phyloP scores from a whole-genome alignment of 2,329 filamentous ascomycete species.

The Macrophomina pseudophaseolina region DNA sequence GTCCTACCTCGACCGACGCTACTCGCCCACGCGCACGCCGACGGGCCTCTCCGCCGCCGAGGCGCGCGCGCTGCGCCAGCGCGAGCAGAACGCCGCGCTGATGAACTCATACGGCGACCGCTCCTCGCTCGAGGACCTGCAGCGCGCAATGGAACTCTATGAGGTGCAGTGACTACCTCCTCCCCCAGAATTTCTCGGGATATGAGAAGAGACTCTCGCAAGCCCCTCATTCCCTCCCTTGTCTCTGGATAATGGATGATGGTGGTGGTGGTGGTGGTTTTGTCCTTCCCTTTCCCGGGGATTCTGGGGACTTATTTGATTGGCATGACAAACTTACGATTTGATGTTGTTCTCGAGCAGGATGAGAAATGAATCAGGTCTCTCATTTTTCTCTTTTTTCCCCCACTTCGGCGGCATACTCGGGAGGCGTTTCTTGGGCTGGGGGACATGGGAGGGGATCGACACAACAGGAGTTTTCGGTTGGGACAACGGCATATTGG shows the following conservation, averaged over 20 bases:
- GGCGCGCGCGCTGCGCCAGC: constrained; percentile 7
- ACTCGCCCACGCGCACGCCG: constrained; percentile 6
- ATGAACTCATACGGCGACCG: constrained; percentile 25
- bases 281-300: neutral
- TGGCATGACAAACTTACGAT: constrained; percentile 14
- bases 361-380: constrained; percentile 10
- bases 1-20: constrained; percentile 24
- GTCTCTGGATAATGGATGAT: neutral
- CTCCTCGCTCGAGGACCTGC: constrained; percentile 24
- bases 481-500: neutral
- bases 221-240: neutral
- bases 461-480: neutral
- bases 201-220: neutral
- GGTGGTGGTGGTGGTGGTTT: neutral
- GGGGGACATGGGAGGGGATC: no score
- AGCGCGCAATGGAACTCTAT: constrained; percentile 26
- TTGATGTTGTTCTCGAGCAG: constrained; percentile 1
- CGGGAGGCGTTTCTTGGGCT: neutral
- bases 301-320: neutral
- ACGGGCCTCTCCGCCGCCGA: constrained; percentile 6
- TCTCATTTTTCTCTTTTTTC: neutral
- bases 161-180: constrained; percentile 21
- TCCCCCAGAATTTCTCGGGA: neutral
- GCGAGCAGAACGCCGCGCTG: constrained; percentile 25
- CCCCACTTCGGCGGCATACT: neutral